Evolutionary conservation across 805 yeast species (phyloP), one percentile per base, ranked within the genome.

Genomic region (Kluyveromyces siamensis): DNA sequence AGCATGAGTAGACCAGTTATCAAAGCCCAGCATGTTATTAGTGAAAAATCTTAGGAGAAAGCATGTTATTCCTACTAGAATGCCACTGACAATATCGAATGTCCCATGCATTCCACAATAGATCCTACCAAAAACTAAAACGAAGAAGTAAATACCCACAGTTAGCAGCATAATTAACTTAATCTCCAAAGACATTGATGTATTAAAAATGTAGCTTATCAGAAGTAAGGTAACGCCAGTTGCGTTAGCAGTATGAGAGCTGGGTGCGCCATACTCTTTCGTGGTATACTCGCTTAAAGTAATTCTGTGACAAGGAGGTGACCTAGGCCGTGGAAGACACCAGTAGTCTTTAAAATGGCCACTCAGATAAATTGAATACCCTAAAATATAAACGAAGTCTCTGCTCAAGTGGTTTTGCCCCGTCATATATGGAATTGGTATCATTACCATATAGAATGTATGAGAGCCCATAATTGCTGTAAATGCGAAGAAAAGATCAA

Each of bases 41-140:
- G 79, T 73, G 6, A 56, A 51, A 41, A 61, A 54, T 46, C 96
- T 69, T 19, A 75, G 58, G n/a, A 72, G 41, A 52, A 77, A 78
- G 36, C 84, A 71, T 0, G 67, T 37, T 0, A 69, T 44, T 0
- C 99, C 99, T 16, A 88, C 68, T 0, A 76, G 0, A 0, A 78
- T 67, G 6, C 99, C 99, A 17, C 77, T 61, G 0, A 68, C 45
- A 2, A 93, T 72, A 62, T 93, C 99, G 19, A 85, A 66, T 51
- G 86, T 76, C 2, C 99, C 98, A 68, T 93, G 99, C 99, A 91
- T 91, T 2, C 99, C 99, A 64, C 96, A 89, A 68, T 93, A 91
- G 9, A 91, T 60, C 48, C 99, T 73, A 16, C 99, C 99, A 51
- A 80, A 62, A 1, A 86, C 76, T 51, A 93, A 70, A 8, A 89